Base-by-base conservation (phyloP, 768 basidiomycete genomes). In the Pholiota microspora region DNA sequence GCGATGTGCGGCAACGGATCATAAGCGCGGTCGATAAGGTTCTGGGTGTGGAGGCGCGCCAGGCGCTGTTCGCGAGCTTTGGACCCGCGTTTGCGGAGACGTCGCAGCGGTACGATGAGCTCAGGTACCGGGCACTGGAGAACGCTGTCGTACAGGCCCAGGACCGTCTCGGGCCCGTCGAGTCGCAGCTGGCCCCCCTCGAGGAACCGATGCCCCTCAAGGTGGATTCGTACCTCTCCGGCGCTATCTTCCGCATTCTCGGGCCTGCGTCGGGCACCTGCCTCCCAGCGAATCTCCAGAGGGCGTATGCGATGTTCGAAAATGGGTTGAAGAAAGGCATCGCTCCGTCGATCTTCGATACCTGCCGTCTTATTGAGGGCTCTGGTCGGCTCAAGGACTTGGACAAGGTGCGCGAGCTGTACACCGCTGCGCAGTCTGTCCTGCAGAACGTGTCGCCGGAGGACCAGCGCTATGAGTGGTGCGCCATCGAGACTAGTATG, bases 401-500 rank as follows among this genome's bases (percentile, higher is more conserved):
- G 36, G 74, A 83, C 7, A 83, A 86, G 62, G 83, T 89, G 7
- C 74, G 76, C 16, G 76, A 81, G 42, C 69, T 88, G 16, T 97
- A 98, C 69, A 71, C 74, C 16, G 72, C 81, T 23, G 85, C 86
- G 7, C 92, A 95, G 69, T 64, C 65, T 10, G 71, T 88, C 1
- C 67, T 96, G 15, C 56, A 54, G 34, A 38, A 49, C 18, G 63
- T 74, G 3, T 66, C 74, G 0, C 58, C 84, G 31, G 73, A 77
- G 49, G 36, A 49, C 34, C 59, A 63, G 47, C 49, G 61, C 4
- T 49, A 49, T 1, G 76, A 77, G 1, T 98, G 95, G 94, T 81
- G 85, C 66, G 62, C 69, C 24, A 73, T 98, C 38, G 96, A 98
- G 68, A 88, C 96, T 68, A 77, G 81, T 54, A 98, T 98, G 94